Base-by-base conservation (phyloP, 176 grass and related monocot species). In the Panicum miliaceum region DNA sequence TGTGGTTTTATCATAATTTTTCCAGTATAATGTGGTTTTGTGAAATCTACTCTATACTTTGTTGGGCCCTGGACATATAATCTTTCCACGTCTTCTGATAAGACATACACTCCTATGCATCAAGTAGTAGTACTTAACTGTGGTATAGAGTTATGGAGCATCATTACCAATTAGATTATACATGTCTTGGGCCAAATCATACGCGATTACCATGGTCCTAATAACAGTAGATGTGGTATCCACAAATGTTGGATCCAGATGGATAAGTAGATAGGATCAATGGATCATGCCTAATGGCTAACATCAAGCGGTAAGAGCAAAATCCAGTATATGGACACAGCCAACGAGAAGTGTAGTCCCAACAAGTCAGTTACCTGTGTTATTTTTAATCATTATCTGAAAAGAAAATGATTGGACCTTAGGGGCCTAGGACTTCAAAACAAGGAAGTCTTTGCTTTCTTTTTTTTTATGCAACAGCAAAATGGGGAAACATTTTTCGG, bases 231-330 rank as follows among this genome's bases (percentile, higher is more conserved):
- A 22, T 80, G 64, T 8, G 6, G 50, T 68, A 62, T 9, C 34
- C 32, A 52, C 70, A 68, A 76, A 71, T 9, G 41, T 80, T 84
- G 29, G 38, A 61, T 59, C 26, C 57, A 81, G 63, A 56, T 77
- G 25, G 43, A 81, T 81, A 36, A 37, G 18, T 11, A 53, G 32
- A 43, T 38, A 80, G 52, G 8, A 37, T 68, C 43, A 13, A 81
- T 59, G 18, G 29, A 80, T 60, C 42, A 80, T 59, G 68, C 41
- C 41, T 71, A 45, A 71, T 50, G 12, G 19, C 57, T 63, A 61
- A 36, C 27, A 63, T 36, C 69, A 74, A 62, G 12, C 23, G 8
- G 19, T 65, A 66, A 50, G 60, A 64, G 10, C 1, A 18, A 65
- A 79, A 20, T 51, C 6, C 6, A 66, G 47, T 47, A 13, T 79